phyloP scores from a whole-genome alignment of 306 rosid species.

The Potentilla sterilis region DNA sequence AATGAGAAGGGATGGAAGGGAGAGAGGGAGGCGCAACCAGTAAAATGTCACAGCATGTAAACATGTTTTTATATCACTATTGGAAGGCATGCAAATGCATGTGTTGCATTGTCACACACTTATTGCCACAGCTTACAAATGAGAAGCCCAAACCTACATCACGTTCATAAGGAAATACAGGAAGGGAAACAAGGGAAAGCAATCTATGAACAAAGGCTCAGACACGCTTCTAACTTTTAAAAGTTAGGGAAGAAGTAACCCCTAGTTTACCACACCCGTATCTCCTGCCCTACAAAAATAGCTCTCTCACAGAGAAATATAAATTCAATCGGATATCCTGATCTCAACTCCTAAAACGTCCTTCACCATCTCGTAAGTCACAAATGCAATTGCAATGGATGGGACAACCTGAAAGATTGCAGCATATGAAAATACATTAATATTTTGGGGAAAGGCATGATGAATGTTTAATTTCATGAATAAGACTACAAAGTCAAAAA shows the following conservation, averaged over 20 bases:
- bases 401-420: slow-evolving; percentile 82
- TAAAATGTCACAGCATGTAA: slow-evolving; percentile 28
- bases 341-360: slow-evolving; percentile 95
- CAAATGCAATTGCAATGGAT: slow-evolving; percentile 91
- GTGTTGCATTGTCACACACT: slow-evolving; percentile 58
- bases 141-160: slow-evolving; percentile 41
- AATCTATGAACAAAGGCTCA: slow-evolving; percentile 58
- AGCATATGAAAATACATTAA: slow-evolving; percentile 16
- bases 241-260: slow-evolving; percentile 33
- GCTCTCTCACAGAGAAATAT: slow-evolving; percentile 37
- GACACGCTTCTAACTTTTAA: slow-evolving; percentile 44
- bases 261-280: slow-evolving; percentile 56
- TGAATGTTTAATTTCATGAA: not conserved
- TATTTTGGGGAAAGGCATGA: not conserved
- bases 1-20: not conserved
- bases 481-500: slow-evolving; percentile 9
- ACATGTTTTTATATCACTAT: slow-evolving; percentile 41
- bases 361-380: slow-evolving; percentile 90
- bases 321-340: slow-evolving; percentile 78
- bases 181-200: slow-evolving; percentile 46
- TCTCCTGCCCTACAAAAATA: slow-evolving; percentile 70
- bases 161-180: slow-evolving; percentile 44
- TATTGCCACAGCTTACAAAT: slow-evolving; percentile 58
- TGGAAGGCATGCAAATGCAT: slow-evolving; percentile 42
- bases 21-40: slow-evolving; percentile 1